Evolutionary conservation across 441 rosid species (phyloP).

Genomic region (Pelargonium myrrhifolium): DNA sequence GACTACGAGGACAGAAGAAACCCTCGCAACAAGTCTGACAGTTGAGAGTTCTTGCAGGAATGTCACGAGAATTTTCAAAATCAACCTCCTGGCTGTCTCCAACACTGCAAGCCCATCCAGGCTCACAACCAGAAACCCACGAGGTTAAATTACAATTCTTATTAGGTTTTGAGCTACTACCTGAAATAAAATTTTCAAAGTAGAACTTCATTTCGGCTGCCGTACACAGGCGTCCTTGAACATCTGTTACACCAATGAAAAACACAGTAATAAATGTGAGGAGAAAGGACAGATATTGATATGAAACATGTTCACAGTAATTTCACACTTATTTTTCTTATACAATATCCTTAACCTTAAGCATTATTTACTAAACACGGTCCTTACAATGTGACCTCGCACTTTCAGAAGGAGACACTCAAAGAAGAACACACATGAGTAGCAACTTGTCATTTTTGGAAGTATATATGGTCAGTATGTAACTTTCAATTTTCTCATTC

Average conservation of each 20-base stretch:
- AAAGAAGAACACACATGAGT: neutral
- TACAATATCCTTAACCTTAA: neutral
- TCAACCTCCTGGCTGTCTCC: constrained; percentile 39
- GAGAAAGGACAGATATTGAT: neutral
- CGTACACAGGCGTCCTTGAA: constrained; percentile 52
- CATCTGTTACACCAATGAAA: constrained; percentile 37
- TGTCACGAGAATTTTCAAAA: constrained; percentile 38
- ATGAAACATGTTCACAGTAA: neutral
- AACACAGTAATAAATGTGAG: constrained; percentile 4
- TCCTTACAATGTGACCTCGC: neutral
- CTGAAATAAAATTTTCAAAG: constrained; percentile 46
- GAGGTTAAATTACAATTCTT: constrained; percentile 71
- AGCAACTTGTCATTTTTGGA: neutral
- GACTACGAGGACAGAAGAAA: constrained; percentile 83
- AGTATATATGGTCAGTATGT: neutral
- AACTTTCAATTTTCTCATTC: neutral
- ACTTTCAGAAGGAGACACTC: neutral
- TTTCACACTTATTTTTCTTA: constrained; percentile 1
- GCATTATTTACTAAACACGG: neutral
- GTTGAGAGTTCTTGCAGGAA: constrained; percentile 53
- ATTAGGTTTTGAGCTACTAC: constrained; percentile 45
- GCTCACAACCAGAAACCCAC: constrained; percentile 94
- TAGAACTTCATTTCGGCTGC: constrained; percentile 77
- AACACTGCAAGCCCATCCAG: constrained; percentile 89
- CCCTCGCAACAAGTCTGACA: constrained; percentile 85